These are phyloP conservation scores for Chrysopogon serrulatus DNA, from an alignment of 176 grass and related monocot species.

Conservation along the genomic window DNA sequence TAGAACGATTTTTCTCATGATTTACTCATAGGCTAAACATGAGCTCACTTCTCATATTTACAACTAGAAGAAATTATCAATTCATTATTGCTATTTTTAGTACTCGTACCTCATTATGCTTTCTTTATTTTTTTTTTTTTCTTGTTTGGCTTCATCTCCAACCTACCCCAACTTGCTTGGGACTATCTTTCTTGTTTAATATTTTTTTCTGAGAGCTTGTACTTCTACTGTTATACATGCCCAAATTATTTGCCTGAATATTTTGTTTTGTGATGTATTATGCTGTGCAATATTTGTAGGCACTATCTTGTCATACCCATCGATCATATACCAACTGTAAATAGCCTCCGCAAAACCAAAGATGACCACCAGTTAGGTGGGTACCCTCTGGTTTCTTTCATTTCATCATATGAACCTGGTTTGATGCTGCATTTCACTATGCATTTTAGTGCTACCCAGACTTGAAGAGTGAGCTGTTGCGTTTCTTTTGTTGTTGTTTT, in stretches of 20 bases:
- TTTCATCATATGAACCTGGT: not conserved
- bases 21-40: not conserved
- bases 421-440: not conserved
- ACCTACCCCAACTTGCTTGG: not conserved
- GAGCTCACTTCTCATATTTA: not conserved
- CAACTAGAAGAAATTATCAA: not conserved
- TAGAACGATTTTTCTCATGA: not conserved
- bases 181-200: not conserved
- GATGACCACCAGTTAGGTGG: constrained; percentile 77
- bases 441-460: not conserved
- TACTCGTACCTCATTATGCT: not conserved
- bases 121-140: no score
- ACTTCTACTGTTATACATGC: not conserved
- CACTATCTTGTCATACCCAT: constrained; percentile 95
- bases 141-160: not conserved
- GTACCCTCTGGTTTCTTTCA: constrained; percentile 21
- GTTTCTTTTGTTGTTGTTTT: constrained; percentile 10
- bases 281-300: constrained; percentile 33
- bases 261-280: not conserved
- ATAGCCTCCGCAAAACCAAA: constrained; percentile 47
- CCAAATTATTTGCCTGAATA: not conserved
- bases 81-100: not conserved
- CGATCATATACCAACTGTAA: constrained; percentile 74
- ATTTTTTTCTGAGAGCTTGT: not conserved
- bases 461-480: not conserved